Conservation (phyloP, 2,329 filamentous ascomycete genomes). For the Fusarium nurragi region DNA sequence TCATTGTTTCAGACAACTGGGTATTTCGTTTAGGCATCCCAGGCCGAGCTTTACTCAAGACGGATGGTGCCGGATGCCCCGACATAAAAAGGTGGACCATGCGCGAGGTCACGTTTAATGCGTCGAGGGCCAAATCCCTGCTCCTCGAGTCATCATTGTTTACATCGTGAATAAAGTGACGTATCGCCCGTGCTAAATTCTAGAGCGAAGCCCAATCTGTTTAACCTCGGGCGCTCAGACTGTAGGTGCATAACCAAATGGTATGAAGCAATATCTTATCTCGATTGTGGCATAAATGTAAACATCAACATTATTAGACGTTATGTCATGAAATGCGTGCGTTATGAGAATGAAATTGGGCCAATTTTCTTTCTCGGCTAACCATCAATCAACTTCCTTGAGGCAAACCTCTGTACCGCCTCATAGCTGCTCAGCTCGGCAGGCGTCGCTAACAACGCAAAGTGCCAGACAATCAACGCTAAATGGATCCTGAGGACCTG, state of each 20-base stretch:
- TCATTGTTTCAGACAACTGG: conserved; percentile 23
- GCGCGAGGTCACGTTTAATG: not conserved
- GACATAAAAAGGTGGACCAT: not conserved
- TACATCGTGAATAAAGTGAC: not conserved
- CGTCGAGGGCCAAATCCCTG: not conserved
- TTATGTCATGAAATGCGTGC: not conserved
- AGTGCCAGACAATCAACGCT: not conserved
- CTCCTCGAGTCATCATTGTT: not conserved
- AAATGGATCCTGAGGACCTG: not conserved
- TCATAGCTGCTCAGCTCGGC: not conserved
- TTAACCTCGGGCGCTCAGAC: not conserved
- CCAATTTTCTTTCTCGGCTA: not conserved
- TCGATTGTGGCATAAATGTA: not conserved
- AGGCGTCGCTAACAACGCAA: not conserved
- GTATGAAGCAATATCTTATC: not conserved
- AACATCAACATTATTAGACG: not conserved
- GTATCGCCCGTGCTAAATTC: not conserved
- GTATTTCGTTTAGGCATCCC: not conserved
- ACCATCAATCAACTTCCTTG: not conserved
- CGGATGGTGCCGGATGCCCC: not conserved
- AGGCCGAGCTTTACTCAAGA: not conserved
- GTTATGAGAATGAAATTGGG: not conserved
- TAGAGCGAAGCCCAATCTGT: not conserved
- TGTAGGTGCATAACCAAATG: not conserved
- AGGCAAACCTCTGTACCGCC: not conserved